Percentiles rank a stretch among this genome's conserved stretches.
phyloP scores from a whole-genome alignment of 2,329 filamentous ascomycete genomes.

The Dactylellina sp. region DNA sequence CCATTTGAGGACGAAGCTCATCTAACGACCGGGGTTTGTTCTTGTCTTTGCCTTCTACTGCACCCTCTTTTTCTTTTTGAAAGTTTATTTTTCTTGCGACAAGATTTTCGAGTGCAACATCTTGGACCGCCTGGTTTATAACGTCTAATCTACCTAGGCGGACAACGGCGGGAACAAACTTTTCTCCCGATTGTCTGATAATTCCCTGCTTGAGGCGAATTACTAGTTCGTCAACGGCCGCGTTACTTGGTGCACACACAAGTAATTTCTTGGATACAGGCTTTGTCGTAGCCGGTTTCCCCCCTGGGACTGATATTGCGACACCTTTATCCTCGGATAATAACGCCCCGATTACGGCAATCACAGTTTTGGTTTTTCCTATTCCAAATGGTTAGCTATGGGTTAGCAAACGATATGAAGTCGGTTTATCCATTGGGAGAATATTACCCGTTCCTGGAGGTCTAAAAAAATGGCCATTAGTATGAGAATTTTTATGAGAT shows the following conservation, averaged over 20 bases:
- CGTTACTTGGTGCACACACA: slow-evolving; percentile 98
- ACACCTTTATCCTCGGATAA: slow-evolving; percentile 66
- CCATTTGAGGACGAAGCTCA: slow-evolving; percentile 70
- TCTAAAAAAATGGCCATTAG: slow-evolving; percentile 64
- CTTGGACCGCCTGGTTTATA: slow-evolving; percentile 87
- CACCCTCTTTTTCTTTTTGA: slow-evolving; percentile 63
- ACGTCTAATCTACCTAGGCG: slow-evolving; percentile 91
- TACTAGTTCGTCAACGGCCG: slow-evolving; percentile 94
- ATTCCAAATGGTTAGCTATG: slow-evolving; percentile 6
- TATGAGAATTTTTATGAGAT: background rate
- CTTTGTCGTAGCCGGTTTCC: slow-evolving; percentile 62
- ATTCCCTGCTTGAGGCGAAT: slow-evolving; percentile 90
- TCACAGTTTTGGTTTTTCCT: slow-evolving; percentile 97
- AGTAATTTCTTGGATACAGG: slow-evolving; percentile 81
- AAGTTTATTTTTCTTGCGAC: slow-evolving; percentile 76
- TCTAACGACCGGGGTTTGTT: slow-evolving; percentile 55
- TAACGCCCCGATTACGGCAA: slow-evolving; percentile 92
- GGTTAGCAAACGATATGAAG: background rate
- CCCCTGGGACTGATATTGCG: slow-evolving; percentile 59
- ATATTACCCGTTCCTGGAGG: slow-evolving; percentile 79
- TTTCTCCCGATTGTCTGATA: slow-evolving; percentile 78
- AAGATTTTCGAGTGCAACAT: slow-evolving; percentile 92
- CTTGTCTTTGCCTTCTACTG: slow-evolving; percentile 65
- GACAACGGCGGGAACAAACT: slow-evolving; percentile 84
- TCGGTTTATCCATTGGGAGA: background rate